phyloP scores from a whole-genome alignment of 192 early-diverging fungal genomes.

The Spizellomyces punctatus region DNA sequence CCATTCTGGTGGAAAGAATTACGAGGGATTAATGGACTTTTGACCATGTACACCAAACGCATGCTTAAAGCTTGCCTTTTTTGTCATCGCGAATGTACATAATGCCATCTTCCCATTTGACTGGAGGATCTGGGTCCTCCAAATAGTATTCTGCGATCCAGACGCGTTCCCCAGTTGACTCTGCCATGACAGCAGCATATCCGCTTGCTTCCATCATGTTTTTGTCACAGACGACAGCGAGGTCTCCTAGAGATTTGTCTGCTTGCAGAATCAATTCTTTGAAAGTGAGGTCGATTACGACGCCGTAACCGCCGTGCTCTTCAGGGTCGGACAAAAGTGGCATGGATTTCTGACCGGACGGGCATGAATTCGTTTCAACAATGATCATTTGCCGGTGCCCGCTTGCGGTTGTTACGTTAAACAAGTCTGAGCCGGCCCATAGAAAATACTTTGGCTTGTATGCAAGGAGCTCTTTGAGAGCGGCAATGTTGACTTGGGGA shows the following conservation, averaged over 20 bases:
- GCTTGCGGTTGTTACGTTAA: constrained; percentile 80
- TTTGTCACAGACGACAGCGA: constrained; percentile 86
- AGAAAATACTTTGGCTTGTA: constrained; percentile 75
- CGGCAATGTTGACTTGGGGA: constrained; percentile 72
- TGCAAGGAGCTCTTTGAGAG: constrained; percentile 61
- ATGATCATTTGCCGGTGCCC: constrained; percentile 92
- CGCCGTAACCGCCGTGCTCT: constrained; percentile 78
- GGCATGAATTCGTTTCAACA: constrained; percentile 90
- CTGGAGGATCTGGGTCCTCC: constrained; percentile 71
- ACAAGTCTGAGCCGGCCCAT: constrained; percentile 86
- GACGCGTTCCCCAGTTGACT: constrained; percentile 72
- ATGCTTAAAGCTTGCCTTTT: background rate
- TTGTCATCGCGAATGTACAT: constrained; percentile 57
- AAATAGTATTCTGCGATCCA: constrained; percentile 79
- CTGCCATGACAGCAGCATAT: constrained; percentile 80
- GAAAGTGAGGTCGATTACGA: constrained; percentile 80
- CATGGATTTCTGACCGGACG: constrained; percentile 91
- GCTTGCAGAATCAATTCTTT: constrained; percentile 66
- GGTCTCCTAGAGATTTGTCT: constrained; percentile 65
- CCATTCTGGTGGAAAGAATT: constrained; percentile 55
- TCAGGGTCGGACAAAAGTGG: constrained; percentile 68
- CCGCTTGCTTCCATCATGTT: constrained; percentile 86
- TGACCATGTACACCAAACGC: constrained; percentile 10
- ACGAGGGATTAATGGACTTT: constrained; percentile 4
- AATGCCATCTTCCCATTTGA: constrained; percentile 75